Evolutionary conservation across 225 moss, liverwort and hornwort genomes (phyloP).

Genomic region (Anthoceros angustus): DNA sequence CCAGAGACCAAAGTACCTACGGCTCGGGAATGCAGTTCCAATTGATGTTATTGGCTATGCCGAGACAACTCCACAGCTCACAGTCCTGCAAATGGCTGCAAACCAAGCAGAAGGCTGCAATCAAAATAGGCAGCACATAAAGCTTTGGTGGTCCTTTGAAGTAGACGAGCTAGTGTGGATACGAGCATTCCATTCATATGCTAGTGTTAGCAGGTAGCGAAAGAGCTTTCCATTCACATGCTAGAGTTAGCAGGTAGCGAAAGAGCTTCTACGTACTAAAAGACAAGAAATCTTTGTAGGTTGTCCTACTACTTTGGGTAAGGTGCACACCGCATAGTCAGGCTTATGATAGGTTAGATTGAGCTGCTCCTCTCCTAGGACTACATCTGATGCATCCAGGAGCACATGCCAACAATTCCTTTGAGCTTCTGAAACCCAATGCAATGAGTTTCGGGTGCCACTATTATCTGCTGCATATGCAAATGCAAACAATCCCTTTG

Average conservation of each 20-base stretch:
- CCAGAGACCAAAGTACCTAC: too few species aligned
- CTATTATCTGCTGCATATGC: constrained; percentile 14
- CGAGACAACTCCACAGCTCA: too few species aligned
- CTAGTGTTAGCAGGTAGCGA: too few species aligned
- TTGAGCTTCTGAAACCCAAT: constrained; percentile 29
- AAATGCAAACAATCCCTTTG: constrained; percentile 20
- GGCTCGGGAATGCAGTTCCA: too few species aligned
- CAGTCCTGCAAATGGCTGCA: too few species aligned
- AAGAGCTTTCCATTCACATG: too few species aligned
- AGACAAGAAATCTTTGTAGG: constrained; percentile 15
- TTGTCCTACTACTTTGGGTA: constrained; percentile 18
- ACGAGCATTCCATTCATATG: too few species aligned
- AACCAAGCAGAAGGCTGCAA: too few species aligned
- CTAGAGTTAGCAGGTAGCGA: constrained; percentile 4
- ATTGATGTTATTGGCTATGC: too few species aligned
- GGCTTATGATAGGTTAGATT: constrained; percentile 24
- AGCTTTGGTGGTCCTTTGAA: too few species aligned
- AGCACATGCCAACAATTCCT: constrained; percentile 26
- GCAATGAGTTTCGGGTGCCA: constrained; percentile 16
- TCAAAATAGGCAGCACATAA: too few species aligned
- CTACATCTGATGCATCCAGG: constrained; percentile 15
- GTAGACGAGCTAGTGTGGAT: too few species aligned
- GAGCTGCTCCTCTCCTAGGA: constrained; percentile 21
- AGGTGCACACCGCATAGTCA: constrained; percentile 16
- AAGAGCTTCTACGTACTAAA: constrained; percentile 20